phyloP scores from a whole-genome alignment of 495 filamentous ascomycete species.

The Aspergillus saccharolyticus region DNA sequence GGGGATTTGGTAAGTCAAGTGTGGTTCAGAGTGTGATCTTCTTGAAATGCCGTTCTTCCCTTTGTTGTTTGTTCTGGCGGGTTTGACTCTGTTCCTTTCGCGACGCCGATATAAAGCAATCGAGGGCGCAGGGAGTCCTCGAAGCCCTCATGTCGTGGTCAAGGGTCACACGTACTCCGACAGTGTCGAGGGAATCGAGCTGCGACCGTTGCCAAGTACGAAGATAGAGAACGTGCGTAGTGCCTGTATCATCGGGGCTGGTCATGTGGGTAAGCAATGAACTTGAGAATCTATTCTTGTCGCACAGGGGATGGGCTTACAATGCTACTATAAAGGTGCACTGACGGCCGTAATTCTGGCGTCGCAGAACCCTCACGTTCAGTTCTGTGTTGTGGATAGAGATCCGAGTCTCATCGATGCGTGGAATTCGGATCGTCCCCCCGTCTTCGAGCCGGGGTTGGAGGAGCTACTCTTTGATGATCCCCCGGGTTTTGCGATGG shows the following conservation, averaged over 20 bases:
- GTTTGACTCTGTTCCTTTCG: slow-evolving; percentile 14
- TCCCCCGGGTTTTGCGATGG: neutral
- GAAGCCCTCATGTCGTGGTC: slow-evolving; percentile 14
- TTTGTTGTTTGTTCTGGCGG: slow-evolving; percentile 15
- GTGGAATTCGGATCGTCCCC: slow-evolving; percentile 70
- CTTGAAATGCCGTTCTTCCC: slow-evolving; percentile 16
- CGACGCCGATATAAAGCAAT: slow-evolving; percentile 15
- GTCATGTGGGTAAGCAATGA: slow-evolving; percentile 13
- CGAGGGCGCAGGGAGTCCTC: neutral
- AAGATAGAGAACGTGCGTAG: slow-evolving; percentile 16
- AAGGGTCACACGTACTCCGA: slow-evolving; percentile 23
- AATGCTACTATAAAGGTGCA: slow-evolving; percentile 47
- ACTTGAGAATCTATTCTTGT: neutral
- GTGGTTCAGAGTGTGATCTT: neutral
- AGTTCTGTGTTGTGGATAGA: slow-evolving; percentile 67
- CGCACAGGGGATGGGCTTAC: neutral
- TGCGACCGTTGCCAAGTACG: neutral
- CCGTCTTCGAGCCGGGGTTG: slow-evolving; percentile 52
- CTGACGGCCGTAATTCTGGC: slow-evolving; percentile 72
- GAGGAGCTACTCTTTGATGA: slow-evolving; percentile 38
- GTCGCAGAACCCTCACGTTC: slow-evolving; percentile 59
- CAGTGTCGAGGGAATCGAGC: slow-evolving; percentile 6
- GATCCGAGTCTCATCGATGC: slow-evolving; percentile 57
- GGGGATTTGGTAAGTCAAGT: neutral
- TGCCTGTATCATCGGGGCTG: slow-evolving; percentile 21